phyloP scores from a whole-genome alignment of 169 alveolate genomes.

The Cyclospora cayetanensis region DNA sequence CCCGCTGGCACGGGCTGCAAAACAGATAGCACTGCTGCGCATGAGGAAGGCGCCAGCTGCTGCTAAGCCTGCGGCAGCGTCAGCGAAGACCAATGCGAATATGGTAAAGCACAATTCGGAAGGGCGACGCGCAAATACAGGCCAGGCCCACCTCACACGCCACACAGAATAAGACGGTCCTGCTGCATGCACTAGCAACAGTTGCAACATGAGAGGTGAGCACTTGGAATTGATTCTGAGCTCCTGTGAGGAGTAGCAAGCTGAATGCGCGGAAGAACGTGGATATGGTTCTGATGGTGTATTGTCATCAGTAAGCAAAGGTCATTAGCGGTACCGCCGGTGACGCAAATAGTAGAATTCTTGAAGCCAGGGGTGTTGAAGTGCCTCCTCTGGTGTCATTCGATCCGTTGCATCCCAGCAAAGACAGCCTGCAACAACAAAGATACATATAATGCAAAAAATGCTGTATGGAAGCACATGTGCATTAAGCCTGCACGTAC shows the following conservation, averaged over 20 bases:
- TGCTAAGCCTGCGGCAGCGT: neutral
- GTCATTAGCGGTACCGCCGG: neutral
- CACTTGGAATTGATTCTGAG: no score
- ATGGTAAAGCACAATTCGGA: no score
- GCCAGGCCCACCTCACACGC: no score
- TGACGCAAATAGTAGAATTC: slow-evolving; percentile 64
- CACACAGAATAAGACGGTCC: no score
- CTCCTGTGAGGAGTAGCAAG: no score
- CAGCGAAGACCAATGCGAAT: no score
- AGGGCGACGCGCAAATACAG: neutral
- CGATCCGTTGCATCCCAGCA: slow-evolving; percentile 88
- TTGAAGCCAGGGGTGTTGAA: slow-evolving; percentile 87
- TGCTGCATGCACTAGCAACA: no score
- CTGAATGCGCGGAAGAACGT: no score
- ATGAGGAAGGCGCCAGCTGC: neutral
- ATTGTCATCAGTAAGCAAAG: neutral
- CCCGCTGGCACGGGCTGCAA: neutral
- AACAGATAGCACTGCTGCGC: neutral
- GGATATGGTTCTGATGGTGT: no score
- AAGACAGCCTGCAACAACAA: slow-evolving; percentile 74
- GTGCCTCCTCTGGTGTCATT: slow-evolving; percentile 89
- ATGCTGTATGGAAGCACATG: neutral
- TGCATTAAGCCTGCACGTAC: neutral
- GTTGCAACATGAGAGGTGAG: no score
- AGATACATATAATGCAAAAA: neutral